Evolutionary conservation across 2,329 filamentous ascomycete species (phyloP), one percentile per base, ranked within the genome.

Genomic region (Phialophora chinensis): DNA sequence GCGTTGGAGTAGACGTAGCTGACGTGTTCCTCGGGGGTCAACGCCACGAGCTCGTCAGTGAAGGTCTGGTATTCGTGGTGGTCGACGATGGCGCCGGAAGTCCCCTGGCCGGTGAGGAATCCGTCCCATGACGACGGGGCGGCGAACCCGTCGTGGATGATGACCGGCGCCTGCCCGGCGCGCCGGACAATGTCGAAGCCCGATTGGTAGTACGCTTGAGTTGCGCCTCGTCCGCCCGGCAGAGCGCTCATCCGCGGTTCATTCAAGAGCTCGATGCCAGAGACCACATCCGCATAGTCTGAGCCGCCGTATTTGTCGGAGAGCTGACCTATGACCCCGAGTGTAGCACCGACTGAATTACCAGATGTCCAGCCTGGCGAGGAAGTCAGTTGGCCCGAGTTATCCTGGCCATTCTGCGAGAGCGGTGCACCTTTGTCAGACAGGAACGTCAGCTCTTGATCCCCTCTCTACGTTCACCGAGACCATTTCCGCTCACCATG

Each of bases 41-140:
- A 76, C 25, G 80, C 79, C 33, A 89, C 77, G 31, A 85, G 78
- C 0, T 77, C 79, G 27, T 82, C 76, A 66, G 80, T 82, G 77
- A 90, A 90, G 65, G 88, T 81, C 74, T 90, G 85, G 74, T 91
- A 91, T 73, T 90, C 87, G 74, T 91, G 89, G 65, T 88, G 87
- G 73, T 91, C 89, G 68, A 91, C 77, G 54, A 85, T 84, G 49
- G 89, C 83, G 55, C 85, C 84, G 56, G 75, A 74, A 65, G 78
- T 76, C 10, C 77, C 79, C 31, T 75, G 73, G 23, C 85, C 82
- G 0, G 77, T 79, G 71, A 89, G 80, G 75, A 86, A 87, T 4
- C 82, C 85, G 72, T 90, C 90, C 85, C 86, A 91, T 6, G 79
- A 80, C 53, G 77, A 81, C 0, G 85, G 82, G 1, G 79, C 71